These are phyloP conservation scores for Penicillium egyptiacum DNA, from an alignment of 495 filamentous ascomycete species.

Conservation along the genomic window DNA sequence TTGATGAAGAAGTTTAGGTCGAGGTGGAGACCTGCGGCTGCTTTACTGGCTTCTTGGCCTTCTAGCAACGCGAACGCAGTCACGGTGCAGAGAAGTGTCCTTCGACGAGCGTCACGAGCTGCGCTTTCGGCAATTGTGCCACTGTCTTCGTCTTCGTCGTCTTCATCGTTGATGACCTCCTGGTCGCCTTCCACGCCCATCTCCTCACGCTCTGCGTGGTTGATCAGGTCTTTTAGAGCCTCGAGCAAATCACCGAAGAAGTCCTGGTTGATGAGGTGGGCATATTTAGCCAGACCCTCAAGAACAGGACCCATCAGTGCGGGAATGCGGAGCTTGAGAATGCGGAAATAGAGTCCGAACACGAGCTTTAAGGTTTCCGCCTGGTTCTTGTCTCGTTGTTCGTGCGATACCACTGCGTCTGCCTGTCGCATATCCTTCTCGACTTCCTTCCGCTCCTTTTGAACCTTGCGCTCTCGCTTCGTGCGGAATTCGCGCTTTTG, in stretches of 20 bases:
- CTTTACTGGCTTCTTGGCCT: conserved; percentile 74
- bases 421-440: conserved; percentile 94
- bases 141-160: conserved; percentile 43
- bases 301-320: conserved; percentile 90
- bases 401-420: conserved; percentile 84
- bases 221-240: conserved; percentile 86
- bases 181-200: conserved; percentile 49
- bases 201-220: conserved; percentile 57
- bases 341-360: conserved; percentile 91
- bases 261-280: conserved; percentile 95
- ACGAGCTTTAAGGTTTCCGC: conserved; percentile 93
- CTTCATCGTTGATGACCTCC: conserved; percentile 26
- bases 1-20: conserved; percentile 94
- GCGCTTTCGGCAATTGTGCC: conserved; percentile 27
- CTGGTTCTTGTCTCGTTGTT: conserved; percentile 89
- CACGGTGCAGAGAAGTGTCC: conserved; percentile 89
- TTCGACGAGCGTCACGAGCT: conserved; percentile 68
- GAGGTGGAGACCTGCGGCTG: conserved; percentile 68
- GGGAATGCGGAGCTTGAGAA: conserved; percentile 73
- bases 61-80: conserved; percentile 92
- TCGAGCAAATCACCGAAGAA: conserved; percentile 97
- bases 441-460: conserved; percentile 79
- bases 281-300: conserved; percentile 87
- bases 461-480: conserved; percentile 69
- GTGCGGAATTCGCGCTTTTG: conserved; percentile 73